Base-by-base conservation (phyloP, 108 stramenopile genomes). In the Phaeodactylum tricornutum region DNA sequence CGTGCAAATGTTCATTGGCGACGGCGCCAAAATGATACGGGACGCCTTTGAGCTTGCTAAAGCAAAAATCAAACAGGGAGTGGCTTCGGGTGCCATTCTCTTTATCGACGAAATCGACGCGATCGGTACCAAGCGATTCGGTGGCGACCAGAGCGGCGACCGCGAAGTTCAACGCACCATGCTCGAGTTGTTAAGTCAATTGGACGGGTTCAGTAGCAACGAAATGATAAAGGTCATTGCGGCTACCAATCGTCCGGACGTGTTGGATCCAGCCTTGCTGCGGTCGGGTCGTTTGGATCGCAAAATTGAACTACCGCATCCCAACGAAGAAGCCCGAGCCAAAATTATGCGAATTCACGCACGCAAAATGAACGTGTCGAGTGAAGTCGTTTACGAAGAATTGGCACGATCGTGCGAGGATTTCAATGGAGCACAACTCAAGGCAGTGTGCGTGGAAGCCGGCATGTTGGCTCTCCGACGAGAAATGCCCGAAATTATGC, bases 151-250 rank as follows among this genome's bases (percentile, higher is more conserved):
- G 71, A 76, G 75, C 6, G 98, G 98, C 16, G 98, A 99, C 58
- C 77, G 96, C 26, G 98, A 99, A 75, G 98, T 99, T 14, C 98
- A 99, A 71, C 88, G 98, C 37, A 99, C 98, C 56, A 99, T 99
- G 98, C 75, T 99, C 38, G 98, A 99, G 67, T 83, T 99, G 17
- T 78, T 99, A 45, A 92, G 81, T 72, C 98, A 99, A 74, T 67
- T 99, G 42, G 98, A 97, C 63, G 98, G 98, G 12, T 99, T 99
- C 67, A 67, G 69, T 28, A 81, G 80, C 38, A 96, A 97, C 57
- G 95, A 96, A 47, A 97, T 95, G 79, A 96, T 99, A 74, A 99
- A 99, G 85, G 97, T 97, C 42, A 97, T 99, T 54, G 98, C 96
- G n/a, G 98, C 98, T 8, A 99, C 98, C 5, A 75, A 79, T 58